These are phyloP conservation scores for Tolypocladium nubicola DNA, from an alignment of 2,329 filamentous ascomycete species.

Conservation along the genomic window DNA sequence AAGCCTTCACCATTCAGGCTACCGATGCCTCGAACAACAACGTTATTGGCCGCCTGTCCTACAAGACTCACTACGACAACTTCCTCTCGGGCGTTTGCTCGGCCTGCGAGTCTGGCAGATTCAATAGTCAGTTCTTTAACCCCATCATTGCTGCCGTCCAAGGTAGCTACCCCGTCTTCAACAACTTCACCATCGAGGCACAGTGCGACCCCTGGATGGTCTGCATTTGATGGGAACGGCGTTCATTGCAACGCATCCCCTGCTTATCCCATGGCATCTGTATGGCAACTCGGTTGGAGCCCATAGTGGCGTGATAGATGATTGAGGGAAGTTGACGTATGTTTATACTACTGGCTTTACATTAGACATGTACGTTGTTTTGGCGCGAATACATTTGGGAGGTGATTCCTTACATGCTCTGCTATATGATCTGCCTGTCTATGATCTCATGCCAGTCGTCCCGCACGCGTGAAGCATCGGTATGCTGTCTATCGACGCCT, in stretches of 20 bases:
- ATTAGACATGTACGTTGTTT: constrained; percentile 6
- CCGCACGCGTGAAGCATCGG: neutral
- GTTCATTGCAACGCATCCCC: neutral
- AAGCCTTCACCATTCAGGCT: constrained; percentile 23
- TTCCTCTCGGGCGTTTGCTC: constrained; percentile 25
- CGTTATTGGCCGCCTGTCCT: constrained; percentile 22
- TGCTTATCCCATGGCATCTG: constrained; percentile 2
- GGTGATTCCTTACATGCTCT: neutral
- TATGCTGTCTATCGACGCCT: neutral
- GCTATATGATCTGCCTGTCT: neutral
- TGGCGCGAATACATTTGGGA: constrained; percentile 3
- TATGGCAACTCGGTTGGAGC: constrained; percentile 1
- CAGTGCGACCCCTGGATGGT: constrained; percentile 28
- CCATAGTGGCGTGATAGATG: constrained; percentile 2
- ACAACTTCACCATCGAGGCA: constrained; percentile 25
- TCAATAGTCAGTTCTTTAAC: constrained; percentile 25
- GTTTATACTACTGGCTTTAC: constrained; percentile 7
- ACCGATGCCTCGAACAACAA: constrained; percentile 20
- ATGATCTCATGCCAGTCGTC: too few species aligned
- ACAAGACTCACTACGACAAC: constrained; percentile 26
- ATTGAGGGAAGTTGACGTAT: constrained; percentile 5
- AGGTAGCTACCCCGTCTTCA: constrained; percentile 26
- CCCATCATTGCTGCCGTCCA: constrained; percentile 26
- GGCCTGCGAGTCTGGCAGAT: constrained; percentile 22
- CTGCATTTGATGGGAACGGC: constrained; percentile 14